Evolutionary conservation across 345 rosid species (phyloP), one percentile per base, ranked within the genome.

Genomic region (Geranium rotundifolium): DNA sequence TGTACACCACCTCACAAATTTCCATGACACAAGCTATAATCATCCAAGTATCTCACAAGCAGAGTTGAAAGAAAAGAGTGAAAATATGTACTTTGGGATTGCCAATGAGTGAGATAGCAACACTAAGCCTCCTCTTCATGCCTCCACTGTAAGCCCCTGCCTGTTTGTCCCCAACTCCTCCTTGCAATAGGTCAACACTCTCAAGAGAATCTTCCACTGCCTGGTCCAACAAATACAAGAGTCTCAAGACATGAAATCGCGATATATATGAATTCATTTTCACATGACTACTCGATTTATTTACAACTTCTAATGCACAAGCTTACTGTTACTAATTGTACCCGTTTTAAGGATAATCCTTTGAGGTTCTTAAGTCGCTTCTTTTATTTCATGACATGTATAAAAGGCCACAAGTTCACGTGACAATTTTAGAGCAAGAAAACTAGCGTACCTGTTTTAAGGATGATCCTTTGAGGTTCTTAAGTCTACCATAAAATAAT

Each of bases 101-200:
- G 20, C 99, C 99, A 19, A 93, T 93, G 63, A 90, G 81, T 41
- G 99, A 93, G 61, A 93, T 90, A 60, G 97, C 96, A 63, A 90
- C 99, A 67, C 99, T 93, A 17, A 93, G 93, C 76, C 99, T 82
- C 77, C 99, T 86, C 75, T 93, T 93, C 97, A 93, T 90, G 46
- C 99, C 99, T 67, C 99, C 97, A 37, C 97, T 93, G 70, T 90
- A 93, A 69, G 90, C 89, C 7, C 95, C 90, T 29, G 95, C 90
- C 68, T 77, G 76, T 73, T 87, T 93, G 64, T 93, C 89, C 0
- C 84, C 96, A 72, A 90, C 91, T 10, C 90, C 99, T 34, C 95
- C 97, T 17, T 80, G 71, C 58, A 78, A 87, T 60, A 93, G 81
- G 78, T 84, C 89, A 39, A 86, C 87, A 54, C 82, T 72, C 76